Conservation (phyloP, 495 filamentous ascomycete species). For the Neurospora sp. region DNA sequence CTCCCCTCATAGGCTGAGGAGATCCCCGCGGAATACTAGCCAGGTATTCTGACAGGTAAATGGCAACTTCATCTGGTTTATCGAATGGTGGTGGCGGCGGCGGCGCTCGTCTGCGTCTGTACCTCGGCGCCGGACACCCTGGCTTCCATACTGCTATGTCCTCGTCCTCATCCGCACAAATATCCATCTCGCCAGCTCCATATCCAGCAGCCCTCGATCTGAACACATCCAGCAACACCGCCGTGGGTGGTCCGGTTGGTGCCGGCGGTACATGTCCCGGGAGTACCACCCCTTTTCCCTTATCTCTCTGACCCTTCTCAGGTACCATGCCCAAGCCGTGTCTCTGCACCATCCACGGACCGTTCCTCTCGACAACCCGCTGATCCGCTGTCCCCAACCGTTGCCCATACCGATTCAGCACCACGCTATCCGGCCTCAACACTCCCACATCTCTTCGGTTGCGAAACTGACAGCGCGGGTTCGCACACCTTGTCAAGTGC, state of each 20-base stretch:
- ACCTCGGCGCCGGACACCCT: slow-evolving; percentile 6
- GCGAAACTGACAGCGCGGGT: slow-evolving; percentile 2
- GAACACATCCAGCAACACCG: background rate
- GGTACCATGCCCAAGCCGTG: slow-evolving; percentile 12
- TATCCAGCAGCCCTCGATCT: background rate
- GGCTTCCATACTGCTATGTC: background rate
- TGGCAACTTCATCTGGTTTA: background rate
- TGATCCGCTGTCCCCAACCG: slow-evolving; percentile 21
- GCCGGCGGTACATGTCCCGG: background rate
- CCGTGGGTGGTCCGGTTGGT: background rate
- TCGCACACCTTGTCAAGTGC: slow-evolving; percentile 7
- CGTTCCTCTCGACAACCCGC: slow-evolving; percentile 7
- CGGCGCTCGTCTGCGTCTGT: slow-evolving; percentile 8
- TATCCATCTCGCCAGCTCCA: background rate
- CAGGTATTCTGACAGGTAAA: slow-evolving; percentile 5
- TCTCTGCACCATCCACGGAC: slow-evolving; percentile 20
- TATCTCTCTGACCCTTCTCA: slow-evolving; percentile 7
- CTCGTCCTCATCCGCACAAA: slow-evolving; percentile 9
- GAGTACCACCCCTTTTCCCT: background rate
- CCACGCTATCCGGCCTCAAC: slow-evolving; percentile 7
- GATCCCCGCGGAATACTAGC: slow-evolving; percentile 8
- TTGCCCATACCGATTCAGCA: slow-evolving; percentile 21
- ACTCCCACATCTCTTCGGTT: background rate
- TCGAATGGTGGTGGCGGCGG: background rate
- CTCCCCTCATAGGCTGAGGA: background rate